Base-by-base conservation (phyloP, 78 protist species). In the Fonticula alba region DNA sequence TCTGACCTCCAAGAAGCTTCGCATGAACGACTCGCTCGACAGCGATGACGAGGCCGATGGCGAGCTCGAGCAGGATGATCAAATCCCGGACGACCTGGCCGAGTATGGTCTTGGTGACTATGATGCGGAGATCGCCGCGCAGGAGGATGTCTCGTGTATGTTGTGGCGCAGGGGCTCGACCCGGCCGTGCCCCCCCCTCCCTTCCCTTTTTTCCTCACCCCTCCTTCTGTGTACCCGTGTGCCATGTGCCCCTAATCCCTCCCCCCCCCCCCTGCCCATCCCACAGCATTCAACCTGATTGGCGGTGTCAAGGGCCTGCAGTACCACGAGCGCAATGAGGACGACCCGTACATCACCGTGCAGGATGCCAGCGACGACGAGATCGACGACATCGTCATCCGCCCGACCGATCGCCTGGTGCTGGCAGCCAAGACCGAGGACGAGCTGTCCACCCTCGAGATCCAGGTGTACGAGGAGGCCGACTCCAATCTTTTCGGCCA, bases 401-500 rank as follows among this genome's bases (percentile, higher is more conserved):
- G 71, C 33, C 74, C 71, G 31, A 74, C 64, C 19, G 88, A 83
- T 37, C 32, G 69, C n/a, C 6, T 80, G 10, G 17, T 81, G 1
- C 40, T 82, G 19, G 58, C 86, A 2, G 84, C 81, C 4, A 57
- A 67, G 50, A 82, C 71, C 27, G 75, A 81, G 40, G 79, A 83
- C 36, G 75, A 75, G 26, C 51, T 67, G n/a, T 54, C 75, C 20
- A 68, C 61, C 40, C 69, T 83, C 24, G 86, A 83, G 49, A 50
- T 79, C 31, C 54, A 68, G 67, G 71, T 85, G n/a, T 82, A 82
- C 63, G 89, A 84, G 41, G 82, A 76, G 35, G 62, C 47, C 13
- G 57, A 60, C 20, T 74, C 53, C 38, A 84, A 86, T 67, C 54
- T 86, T 35, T 86, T 73, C 57, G 53, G 77, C 22, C 92, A 86